Evolutionary conservation across 1,284 basidiomycete genomes (phyloP), one percentile per base, ranked within the genome.

Genomic region (Ceratobasidium sp.): DNA sequence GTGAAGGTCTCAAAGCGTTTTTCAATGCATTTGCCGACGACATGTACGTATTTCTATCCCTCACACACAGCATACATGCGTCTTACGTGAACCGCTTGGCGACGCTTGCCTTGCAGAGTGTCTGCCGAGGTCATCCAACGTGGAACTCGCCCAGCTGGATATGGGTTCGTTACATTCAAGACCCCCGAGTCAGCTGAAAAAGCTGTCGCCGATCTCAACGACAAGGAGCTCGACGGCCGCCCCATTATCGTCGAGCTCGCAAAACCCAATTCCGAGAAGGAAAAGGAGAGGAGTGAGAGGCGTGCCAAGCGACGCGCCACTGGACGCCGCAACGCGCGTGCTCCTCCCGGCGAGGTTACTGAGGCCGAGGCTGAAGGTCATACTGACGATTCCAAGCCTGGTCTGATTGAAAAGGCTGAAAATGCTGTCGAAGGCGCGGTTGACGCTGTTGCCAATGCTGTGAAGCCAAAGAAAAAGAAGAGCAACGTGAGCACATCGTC

Each of bases 1-100:
- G 92, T 84, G 90, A 93, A 82, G 91, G 90, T 87, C 89, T 93
- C 81, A 89, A 87, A 87, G 82, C 88, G 80, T 91, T 93, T 84
- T 93, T 93, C 84, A 88, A 85, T 80, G 87, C 89, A 78, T 87
- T 92, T 76, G 81, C 85, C 81, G 87, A 81, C 80, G 91, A 92
- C 79, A 89, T 92, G 90, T 94, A 86, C 75, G 87, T 86, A 58
- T 57, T 71, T n/a, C 43, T 58, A 13, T 31, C 15, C 42, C 45
- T 20, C 6, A 10, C n/a, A 20, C 32, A 75, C 17, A 68, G 64
- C 64, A 68, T 68, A 68, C 64, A 68, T 68, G 80, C 80, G 54
- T 62, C 81, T 12, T 38, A 45, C 27, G 64, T 72, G 32, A 70
- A 20, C 43, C 56, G 31, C 71, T 69, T 65, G 22, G 73, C 77